Conservation (phyloP, 2,329 filamentous ascomycete genomes). For the Atkinsonella texensis region DNA sequence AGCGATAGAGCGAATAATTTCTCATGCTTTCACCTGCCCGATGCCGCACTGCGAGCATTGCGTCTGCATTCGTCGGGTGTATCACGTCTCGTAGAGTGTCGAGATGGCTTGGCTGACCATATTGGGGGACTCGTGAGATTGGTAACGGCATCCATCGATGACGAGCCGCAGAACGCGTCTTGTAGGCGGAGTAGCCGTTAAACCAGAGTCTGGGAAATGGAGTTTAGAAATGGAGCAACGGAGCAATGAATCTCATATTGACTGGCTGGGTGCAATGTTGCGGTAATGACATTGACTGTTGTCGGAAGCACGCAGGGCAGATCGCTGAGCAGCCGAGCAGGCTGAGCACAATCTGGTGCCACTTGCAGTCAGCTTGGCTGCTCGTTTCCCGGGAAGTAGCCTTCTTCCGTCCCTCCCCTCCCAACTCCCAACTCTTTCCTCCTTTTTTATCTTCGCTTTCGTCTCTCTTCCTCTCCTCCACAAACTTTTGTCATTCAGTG, state of each 20-base stretch:
- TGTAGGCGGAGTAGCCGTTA: background rate
- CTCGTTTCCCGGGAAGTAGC: background rate
- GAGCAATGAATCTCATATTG: background rate
- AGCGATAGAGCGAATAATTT: background rate
- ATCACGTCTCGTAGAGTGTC: background rate
- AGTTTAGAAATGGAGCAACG: too few species aligned
- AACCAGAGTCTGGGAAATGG: background rate
- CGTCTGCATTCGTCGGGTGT: background rate
- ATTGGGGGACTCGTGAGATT: background rate
- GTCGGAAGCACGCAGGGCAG: background rate
- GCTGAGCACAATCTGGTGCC: background rate
- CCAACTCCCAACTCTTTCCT: background rate
- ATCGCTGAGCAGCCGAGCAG: background rate
- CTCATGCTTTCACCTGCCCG: background rate
- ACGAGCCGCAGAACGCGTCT: background rate
- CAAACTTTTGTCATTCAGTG: background rate
- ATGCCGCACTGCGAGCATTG: background rate
- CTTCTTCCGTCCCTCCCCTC: constrained; percentile 3
- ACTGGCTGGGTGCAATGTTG: background rate
- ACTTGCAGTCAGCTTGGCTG: background rate
- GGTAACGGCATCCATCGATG: background rate
- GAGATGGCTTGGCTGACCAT: background rate
- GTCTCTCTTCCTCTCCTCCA: background rate
- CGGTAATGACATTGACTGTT: background rate
- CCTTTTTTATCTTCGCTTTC: background rate